phyloP scores from a whole-genome alignment of 2,329 filamentous ascomycete species.

The Cordyceps fumosorosea region DNA sequence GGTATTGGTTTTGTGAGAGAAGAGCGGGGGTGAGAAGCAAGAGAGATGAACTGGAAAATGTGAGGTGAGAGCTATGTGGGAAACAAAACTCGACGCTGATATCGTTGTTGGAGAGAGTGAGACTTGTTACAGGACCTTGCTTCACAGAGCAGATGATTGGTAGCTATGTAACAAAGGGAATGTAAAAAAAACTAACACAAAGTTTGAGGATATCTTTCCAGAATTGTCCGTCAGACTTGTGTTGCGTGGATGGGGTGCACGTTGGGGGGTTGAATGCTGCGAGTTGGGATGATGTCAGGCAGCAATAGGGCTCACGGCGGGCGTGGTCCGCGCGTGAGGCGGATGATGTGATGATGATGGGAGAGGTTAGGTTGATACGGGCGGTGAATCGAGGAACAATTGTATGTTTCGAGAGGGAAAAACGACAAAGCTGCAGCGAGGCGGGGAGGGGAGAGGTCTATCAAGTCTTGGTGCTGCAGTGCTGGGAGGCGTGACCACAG shows the following conservation, averaged over 20 bases:
- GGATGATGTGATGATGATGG: neutral
- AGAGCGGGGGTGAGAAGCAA: neutral
- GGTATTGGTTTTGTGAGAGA: neutral
- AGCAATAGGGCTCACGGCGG: slow-evolving; percentile 5
- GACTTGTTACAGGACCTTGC: slow-evolving; percentile 2
- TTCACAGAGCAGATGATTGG: neutral
- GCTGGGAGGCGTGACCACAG: neutral
- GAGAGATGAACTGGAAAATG: neutral
- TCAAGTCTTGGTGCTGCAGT: neutral
- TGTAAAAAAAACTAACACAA: neutral
- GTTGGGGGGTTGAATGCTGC: neutral
- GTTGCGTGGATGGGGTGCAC: neutral
- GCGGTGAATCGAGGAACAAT: slow-evolving; percentile 3
- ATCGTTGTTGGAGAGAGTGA: neutral
- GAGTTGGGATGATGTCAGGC: slow-evolving; percentile 6
- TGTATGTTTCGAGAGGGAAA: slow-evolving; percentile 5
- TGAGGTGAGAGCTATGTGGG: neutral
- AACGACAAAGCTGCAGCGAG: neutral
- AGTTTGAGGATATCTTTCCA: neutral
- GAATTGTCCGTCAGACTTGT: neutral
- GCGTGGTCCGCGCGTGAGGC: neutral
- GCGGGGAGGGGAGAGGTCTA: slow-evolving; percentile 12
- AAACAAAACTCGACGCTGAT: neutral
- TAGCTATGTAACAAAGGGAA: slow-evolving; percentile 1
- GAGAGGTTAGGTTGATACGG: slow-evolving; percentile 3